Conservation (phyloP, 805 yeast species). For the Candida tammaniensis region DNA sequence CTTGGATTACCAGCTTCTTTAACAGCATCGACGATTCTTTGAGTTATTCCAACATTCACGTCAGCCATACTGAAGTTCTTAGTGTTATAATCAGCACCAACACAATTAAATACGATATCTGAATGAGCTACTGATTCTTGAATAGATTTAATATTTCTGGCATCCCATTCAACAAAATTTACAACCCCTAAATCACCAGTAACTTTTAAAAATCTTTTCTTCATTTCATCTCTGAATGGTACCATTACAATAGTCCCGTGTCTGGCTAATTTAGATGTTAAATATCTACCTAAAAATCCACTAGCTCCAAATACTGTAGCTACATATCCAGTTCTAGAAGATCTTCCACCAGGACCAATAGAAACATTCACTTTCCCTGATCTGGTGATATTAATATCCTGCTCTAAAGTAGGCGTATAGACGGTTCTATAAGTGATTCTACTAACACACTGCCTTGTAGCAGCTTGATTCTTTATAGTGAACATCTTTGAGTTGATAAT, state of each 20-base stretch:
- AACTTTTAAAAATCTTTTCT: conserved; percentile 74
- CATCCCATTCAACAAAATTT: conserved; percentile 76
- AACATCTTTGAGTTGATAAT: conserved; percentile 7
- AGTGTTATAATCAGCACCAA: conserved; percentile 74
- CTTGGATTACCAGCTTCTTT: conserved; percentile 71
- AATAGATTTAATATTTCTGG: conserved; percentile 72
- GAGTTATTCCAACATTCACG: conserved; percentile 74
- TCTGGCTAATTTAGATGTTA: conserved; percentile 70
- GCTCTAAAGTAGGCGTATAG: conserved; percentile 41
- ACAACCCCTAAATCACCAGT: conserved; percentile 88
- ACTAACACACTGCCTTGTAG: conserved; percentile 14
- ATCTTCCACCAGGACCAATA: conserved; percentile 77
- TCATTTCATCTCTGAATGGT: conserved; percentile 80
- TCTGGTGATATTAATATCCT: conserved; percentile 70
- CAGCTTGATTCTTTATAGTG: conserved; percentile 2
- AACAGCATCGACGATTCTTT: conserved; percentile 71
- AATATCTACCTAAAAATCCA: conserved; percentile 74
- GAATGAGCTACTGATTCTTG: conserved; percentile 76
- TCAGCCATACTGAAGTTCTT: conserved; percentile 82
- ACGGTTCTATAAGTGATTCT: conserved; percentile 32
- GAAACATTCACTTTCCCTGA: conserved; percentile 71
- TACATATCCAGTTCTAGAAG: conserved; percentile 83
- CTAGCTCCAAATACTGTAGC: conserved; percentile 86
- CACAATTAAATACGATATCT: conserved; percentile 77
- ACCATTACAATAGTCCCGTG: conserved; percentile 77